Evolutionary conservation across 306 rosid species (phyloP).

Genomic region (Quercus bicolor): DNA sequence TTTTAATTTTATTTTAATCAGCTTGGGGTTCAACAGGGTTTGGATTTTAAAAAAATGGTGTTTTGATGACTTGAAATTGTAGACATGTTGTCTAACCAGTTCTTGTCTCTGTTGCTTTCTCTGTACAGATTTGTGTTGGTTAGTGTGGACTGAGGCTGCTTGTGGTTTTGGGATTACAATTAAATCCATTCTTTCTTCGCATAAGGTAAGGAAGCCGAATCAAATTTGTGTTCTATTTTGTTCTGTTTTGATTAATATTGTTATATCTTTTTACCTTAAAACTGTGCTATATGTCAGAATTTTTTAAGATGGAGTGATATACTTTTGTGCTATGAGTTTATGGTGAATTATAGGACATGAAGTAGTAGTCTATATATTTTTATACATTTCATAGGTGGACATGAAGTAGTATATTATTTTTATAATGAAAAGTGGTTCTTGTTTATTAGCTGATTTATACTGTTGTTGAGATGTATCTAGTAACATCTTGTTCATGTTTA

Average conservation of each 20-base stretch:
- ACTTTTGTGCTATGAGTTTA: not conserved
- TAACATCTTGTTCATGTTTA: too few relatives aligned
- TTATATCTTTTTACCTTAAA: not conserved
- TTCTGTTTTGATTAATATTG: not conserved
- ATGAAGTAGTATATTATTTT: not conserved
- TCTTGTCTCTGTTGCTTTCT: not conserved
- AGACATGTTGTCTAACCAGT: not conserved
- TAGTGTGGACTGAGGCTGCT: not conserved
- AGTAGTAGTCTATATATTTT: not conserved
- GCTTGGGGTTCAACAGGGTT: not conserved
- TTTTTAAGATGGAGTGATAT: not conserved
- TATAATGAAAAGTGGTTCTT: not conserved
- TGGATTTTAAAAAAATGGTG: not conserved
- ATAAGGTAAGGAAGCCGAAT: conserved; percentile 61
- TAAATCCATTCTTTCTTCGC: conserved; percentile 33
- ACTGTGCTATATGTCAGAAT: not conserved
- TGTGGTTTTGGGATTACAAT: conserved; percentile 21
- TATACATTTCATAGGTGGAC: not conserved
- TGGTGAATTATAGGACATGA: not conserved
- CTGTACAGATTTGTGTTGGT: conserved; percentile 18
- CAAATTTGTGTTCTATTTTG: not conserved
- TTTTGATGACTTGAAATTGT: not conserved
- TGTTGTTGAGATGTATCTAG: too few relatives aligned
- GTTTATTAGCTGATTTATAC: too few relatives aligned
- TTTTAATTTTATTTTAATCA: not conserved